Conservation (phyloP, 1,284 basidiomycete species). For the Moniliella sp. region DNA sequence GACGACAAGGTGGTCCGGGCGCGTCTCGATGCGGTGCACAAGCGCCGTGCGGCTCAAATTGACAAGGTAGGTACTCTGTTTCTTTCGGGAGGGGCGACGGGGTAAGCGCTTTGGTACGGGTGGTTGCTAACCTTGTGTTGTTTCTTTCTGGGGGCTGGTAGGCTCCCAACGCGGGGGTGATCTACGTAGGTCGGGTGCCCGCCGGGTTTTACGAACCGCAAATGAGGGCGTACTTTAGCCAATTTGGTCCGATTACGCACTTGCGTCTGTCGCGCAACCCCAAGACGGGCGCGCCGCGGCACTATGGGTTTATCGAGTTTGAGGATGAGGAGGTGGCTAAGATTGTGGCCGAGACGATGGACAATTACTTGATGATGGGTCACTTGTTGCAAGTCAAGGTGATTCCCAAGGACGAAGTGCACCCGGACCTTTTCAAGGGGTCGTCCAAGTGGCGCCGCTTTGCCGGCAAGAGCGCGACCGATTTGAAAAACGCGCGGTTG, state of each 20-base stretch:
- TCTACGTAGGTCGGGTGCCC: conserved; percentile 74
- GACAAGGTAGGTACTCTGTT: background rate
- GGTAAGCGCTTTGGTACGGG: background rate
- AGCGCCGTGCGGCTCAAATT: conserved; percentile 5
- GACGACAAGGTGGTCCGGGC: conserved; percentile 19
- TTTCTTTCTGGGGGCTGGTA: conserved; percentile 21
- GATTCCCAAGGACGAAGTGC: conserved; percentile 59
- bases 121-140: background rate
- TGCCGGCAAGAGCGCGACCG: no score
- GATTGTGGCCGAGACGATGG: conserved; percentile 94
- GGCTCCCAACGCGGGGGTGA: conserved; percentile 50
- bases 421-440: conserved; percentile 87
- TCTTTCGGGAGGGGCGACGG: background rate
- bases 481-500: no score
- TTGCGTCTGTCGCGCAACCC: conserved; percentile 77
- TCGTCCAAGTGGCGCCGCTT: conserved; percentile 73
- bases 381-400: conserved; percentile 66
- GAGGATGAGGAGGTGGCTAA: conserved; percentile 65
- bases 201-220: conserved; percentile 93
- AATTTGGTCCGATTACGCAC: conserved; percentile 77
- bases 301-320: conserved; percentile 92
- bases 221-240: conserved; percentile 72
- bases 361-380: conserved; percentile 88
- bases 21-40: conserved; percentile 16
- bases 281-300: conserved; percentile 84